Percentiles rank a stretch among this genome's conserved stretches.
phyloP scores from a whole-genome alignment of 2,329 filamentous ascomycete genomes.

The Dactylonectria macrodidyma region DNA sequence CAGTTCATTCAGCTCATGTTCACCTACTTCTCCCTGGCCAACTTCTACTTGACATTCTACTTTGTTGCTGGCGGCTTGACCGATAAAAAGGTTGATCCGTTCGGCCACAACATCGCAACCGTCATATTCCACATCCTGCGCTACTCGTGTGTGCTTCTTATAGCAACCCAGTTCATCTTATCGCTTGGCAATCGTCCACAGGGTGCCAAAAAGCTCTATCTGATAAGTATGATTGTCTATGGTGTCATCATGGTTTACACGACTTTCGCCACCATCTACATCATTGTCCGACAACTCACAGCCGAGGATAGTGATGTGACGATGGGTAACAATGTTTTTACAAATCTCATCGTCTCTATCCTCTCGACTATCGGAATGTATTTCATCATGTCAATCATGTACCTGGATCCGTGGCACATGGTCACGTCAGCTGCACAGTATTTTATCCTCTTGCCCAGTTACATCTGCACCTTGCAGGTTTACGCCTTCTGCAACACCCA shows the following conservation, averaged over 20 bases:
- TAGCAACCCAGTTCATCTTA: conserved; percentile 95
- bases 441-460: conserved; percentile 90
- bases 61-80: conserved; percentile 94
- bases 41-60: conserved; percentile 99
- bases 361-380: conserved; percentile 92
- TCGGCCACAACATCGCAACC: conserved; percentile 87
- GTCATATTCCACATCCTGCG: conserved; percentile 90
- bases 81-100: conserved; percentile 86
- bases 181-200: conserved; percentile 97
- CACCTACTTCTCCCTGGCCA: conserved; percentile 97
- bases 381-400: conserved; percentile 96
- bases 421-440: conserved; percentile 93
- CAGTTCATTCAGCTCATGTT: conserved; percentile 94
- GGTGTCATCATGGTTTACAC: conserved; percentile 96
- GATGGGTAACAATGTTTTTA: conserved; percentile 91
- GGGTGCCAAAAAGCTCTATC: conserved; percentile 91
- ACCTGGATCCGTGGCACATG: conserved; percentile 99
- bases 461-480: conserved; percentile 97
- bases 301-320: conserved; percentile 61
- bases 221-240: conserved; percentile 91
- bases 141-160: conserved; percentile 89
- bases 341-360: conserved; percentile 93
- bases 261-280: conserved; percentile 89
- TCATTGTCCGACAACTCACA: conserved; percentile 86
- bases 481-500: conserved; percentile 83